Evolutionary conservation across 305 asterid species (phyloP).

Genomic region (Fraxinus dipetala): DNA sequence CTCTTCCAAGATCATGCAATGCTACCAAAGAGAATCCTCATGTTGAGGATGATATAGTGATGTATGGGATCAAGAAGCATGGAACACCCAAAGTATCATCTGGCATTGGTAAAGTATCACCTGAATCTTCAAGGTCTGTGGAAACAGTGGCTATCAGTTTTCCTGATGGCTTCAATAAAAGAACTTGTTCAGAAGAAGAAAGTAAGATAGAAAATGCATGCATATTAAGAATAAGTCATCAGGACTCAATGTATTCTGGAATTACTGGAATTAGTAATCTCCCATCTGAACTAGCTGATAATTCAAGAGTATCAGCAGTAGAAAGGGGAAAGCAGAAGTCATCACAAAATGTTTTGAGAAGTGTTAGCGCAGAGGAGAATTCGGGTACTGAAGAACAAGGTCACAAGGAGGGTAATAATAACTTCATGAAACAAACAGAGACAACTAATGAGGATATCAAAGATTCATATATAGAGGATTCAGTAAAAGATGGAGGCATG

Average conservation of each 20-base stretch:
- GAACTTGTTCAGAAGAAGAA: not conserved
- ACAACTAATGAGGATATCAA: not conserved
- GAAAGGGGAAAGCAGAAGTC: not conserved
- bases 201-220: not conserved
- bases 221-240: not conserved
- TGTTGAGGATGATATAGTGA: not conserved
- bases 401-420: not conserved
- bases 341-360: not conserved
- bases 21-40: not conserved
- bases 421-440: not conserved
- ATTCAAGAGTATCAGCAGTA: not conserved
- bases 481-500: not conserved
- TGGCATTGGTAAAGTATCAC: not conserved
- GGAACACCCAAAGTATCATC: not conserved
- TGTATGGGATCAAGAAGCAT: not conserved
- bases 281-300: not conserved
- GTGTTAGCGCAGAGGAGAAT: not conserved
- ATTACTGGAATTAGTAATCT: not conserved
- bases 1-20: not conserved
- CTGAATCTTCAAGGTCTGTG: not conserved
- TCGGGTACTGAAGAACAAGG: not conserved
- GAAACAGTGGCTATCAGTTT: not conserved
- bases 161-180: not conserved
- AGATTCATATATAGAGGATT: not conserved
- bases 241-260: not conserved